Conservation (phyloP, 257 asterid species). For the Linaria vulgaris region DNA sequence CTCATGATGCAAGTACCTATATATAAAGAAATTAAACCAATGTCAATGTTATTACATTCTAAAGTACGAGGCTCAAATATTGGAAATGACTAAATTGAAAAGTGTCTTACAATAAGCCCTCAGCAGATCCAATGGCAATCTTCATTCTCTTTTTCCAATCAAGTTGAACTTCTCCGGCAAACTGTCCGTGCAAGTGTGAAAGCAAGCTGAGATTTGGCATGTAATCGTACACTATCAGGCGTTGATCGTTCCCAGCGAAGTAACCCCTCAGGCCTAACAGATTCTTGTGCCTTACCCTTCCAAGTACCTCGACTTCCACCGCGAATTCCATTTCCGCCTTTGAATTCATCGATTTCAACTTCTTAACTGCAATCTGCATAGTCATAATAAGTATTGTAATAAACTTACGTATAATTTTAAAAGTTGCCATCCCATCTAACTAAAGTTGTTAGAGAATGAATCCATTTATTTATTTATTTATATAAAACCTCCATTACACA, state of each 20-base stretch:
- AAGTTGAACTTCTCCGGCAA: constrained; percentile 53
- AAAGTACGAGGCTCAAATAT: not conserved
- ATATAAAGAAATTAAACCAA: not conserved
- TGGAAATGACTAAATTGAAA: not conserved
- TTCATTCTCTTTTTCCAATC: constrained; percentile 78
- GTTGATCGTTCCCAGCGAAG: constrained; percentile 69
- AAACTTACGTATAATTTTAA: too few relatives aligned
- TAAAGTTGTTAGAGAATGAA: too few relatives aligned
- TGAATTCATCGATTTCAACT: constrained; percentile 72
- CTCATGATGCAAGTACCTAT: constrained; percentile 78
- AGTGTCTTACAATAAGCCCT: constrained; percentile 65
- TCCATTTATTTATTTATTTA: too few relatives aligned
- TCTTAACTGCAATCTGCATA: constrained; percentile 78
- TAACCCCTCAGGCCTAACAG: constrained; percentile 76
- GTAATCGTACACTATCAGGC: constrained; percentile 78
- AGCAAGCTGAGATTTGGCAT: constrained; percentile 88
- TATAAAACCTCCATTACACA: too few relatives aligned
- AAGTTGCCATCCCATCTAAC: too few relatives aligned
- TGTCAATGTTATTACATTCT: not conserved
- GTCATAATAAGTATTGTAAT: not conserved
- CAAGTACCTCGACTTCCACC: constrained; percentile 83
- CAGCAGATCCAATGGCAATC: constrained; percentile 66
- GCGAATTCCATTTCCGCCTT: constrained; percentile 94
- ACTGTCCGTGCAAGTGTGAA: constrained; percentile 80
- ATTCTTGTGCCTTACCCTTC: constrained; percentile 82